Evolutionary conservation across 108 stramenopile genomes (phyloP).

Genomic region (Fistulifera solaris): DNA sequence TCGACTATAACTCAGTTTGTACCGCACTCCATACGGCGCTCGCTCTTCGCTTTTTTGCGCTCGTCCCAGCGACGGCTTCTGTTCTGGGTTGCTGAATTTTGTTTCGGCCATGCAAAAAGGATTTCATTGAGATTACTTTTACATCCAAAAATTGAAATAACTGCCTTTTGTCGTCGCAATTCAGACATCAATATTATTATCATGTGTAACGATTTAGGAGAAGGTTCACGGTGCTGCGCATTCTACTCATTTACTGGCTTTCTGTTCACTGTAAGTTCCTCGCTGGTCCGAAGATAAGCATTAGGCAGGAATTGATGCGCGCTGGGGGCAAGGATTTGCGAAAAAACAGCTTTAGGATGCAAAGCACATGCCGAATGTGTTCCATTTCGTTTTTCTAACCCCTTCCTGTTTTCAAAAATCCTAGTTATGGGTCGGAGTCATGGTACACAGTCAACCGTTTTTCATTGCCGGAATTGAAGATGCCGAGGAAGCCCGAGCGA

Average conservation of each 20-base stretch:
- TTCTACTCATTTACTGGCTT: conserved; percentile 73
- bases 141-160: too few species aligned
- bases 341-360: background rate
- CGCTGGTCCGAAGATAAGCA: background rate
- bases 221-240: conserved; percentile 71
- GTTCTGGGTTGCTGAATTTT: background rate
- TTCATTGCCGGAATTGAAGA: conserved; percentile 75
- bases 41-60: too few species aligned
- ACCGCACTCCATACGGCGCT: too few species aligned
- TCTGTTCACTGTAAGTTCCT: conserved; percentile 70
- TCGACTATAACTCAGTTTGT: too few species aligned
- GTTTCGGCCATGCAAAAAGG: background rate
- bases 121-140: too few species aligned
- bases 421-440: conserved; percentile 50
- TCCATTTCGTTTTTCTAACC: background rate
- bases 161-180: too few species aligned
- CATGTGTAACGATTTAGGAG: conserved; percentile 75
- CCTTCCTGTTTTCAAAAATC: background rate
- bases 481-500: conserved; percentile 46
- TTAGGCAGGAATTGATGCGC: background rate
- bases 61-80: conserved; percentile 1
- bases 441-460: conserved; percentile 66
- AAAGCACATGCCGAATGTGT: background rate
- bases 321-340: background rate
- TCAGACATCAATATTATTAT: too few species aligned